These are phyloP conservation scores for Fusarium vanettenii DNA, from an alignment of 2,329 filamentous ascomycete species.

Conservation along the genomic window DNA sequence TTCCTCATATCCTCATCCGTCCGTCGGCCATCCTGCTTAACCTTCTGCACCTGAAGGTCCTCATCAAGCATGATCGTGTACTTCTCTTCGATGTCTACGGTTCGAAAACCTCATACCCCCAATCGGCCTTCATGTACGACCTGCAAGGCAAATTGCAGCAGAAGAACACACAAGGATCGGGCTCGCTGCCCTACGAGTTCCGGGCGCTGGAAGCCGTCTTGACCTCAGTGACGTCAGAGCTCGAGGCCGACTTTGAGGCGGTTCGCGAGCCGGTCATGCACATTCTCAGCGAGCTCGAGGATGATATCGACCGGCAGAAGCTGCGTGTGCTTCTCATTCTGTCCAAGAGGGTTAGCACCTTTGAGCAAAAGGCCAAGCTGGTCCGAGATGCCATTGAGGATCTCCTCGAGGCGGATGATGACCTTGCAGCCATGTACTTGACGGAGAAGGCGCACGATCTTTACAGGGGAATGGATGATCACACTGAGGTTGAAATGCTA, in stretches of 20 bases:
- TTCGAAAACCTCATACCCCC: slow-evolving; percentile 92
- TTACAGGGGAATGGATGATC: slow-evolving; percentile 81
- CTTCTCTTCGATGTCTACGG: slow-evolving; percentile 97
- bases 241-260: slow-evolving; percentile 94
- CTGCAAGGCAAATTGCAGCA: slow-evolving; percentile 92
- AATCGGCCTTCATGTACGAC: slow-evolving; percentile 98
- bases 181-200: slow-evolving; percentile 90
- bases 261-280: slow-evolving; percentile 92
- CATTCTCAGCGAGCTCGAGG: slow-evolving; percentile 89
- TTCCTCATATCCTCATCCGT: slow-evolving; percentile 94
- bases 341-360: slow-evolving; percentile 94
- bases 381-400: slow-evolving; percentile 97
- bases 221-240: slow-evolving; percentile 89
- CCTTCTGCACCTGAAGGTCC: slow-evolving; percentile 91
- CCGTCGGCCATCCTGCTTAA: slow-evolving; percentile 95
- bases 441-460: slow-evolving; percentile 86
- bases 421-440: slow-evolving; percentile 93
- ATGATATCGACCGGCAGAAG: slow-evolving; percentile 96
- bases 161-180: slow-evolving; percentile 69
- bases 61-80: slow-evolving; percentile 95
- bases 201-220: slow-evolving; percentile 94
- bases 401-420: slow-evolving; percentile 94
- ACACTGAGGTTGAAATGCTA: slow-evolving; percentile 96
- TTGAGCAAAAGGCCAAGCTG: slow-evolving; percentile 95
- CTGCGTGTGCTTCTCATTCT: slow-evolving; percentile 90